Evolutionary conservation across 345 rosid species (phyloP).

Genomic region (Theobroma cacao): DNA sequence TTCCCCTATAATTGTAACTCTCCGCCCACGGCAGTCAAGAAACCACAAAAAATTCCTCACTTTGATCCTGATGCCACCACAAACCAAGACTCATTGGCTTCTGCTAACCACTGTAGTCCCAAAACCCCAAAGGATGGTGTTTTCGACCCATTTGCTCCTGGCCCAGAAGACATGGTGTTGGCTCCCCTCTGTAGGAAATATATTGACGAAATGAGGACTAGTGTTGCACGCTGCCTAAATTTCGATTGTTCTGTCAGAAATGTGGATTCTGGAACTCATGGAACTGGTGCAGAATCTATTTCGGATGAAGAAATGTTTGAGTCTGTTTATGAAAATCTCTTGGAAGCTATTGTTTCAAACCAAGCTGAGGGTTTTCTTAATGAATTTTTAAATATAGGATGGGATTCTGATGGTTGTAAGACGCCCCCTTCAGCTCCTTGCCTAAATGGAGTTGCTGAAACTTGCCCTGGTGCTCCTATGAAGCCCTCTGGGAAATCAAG

Average conservation of each 20-base stretch:
- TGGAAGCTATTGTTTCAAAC: constrained; percentile 43
- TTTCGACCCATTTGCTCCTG: constrained; percentile 55
- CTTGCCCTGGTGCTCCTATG: constrained; percentile 63
- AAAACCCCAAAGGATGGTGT: constrained; percentile 46
- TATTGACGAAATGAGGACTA: constrained; percentile 30
- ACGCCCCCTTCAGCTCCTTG: constrained; percentile 42
- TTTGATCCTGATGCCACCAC: constrained; percentile 14
- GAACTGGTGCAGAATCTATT: constrained; percentile 14
- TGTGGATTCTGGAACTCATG: constrained; percentile 1
- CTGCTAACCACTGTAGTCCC: constrained; percentile 23
- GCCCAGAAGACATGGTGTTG: constrained; percentile 34
- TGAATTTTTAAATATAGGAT: constrained; percentile 22
- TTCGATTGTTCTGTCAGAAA: constrained; percentile 29
- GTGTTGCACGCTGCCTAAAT: constrained; percentile 38
- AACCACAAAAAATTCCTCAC: constrained; percentile 11
- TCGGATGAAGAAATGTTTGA: constrained; percentile 55
- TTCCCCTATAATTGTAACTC: constrained; percentile 26
- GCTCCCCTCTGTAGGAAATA: constrained; percentile 44
- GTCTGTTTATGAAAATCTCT: constrained; percentile 45
- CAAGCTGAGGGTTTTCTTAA: constrained; percentile 37
- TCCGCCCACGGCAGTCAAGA: constrained; percentile 29
- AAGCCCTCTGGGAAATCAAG: constrained; percentile 39
- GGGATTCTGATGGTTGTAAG: constrained; percentile 34
- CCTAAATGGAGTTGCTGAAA: constrained; percentile 39
- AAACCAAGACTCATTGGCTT: constrained; percentile 10